Conservation (phyloP, 2,329 filamentous ascomycete species). For the Xylariales sp. region DNA sequence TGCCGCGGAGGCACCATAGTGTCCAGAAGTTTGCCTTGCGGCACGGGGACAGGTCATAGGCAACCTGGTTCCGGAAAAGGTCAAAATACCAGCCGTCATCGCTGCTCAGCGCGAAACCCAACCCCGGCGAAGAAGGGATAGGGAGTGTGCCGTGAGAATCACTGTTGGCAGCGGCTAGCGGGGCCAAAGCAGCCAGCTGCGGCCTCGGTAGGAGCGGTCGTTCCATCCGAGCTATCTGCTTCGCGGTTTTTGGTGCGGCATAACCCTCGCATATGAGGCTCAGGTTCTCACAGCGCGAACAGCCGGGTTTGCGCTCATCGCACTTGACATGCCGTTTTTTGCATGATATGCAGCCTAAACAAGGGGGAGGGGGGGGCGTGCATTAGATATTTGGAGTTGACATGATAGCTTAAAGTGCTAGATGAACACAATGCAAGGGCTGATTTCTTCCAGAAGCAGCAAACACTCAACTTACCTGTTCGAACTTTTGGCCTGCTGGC, state of each 20-base stretch:
- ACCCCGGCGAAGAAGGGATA: conserved; percentile 10
- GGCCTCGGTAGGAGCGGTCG: conserved; percentile 15
- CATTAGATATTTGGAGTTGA: too few relatives aligned
- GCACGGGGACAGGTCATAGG: conserved; percentile 17
- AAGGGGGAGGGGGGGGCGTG: background rate
- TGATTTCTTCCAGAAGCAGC: conserved; percentile 1
- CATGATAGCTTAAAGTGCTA: too few relatives aligned
- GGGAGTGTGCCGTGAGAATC: conserved; percentile 4
- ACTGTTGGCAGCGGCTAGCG: conserved; percentile 1
- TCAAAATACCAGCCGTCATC: conserved; percentile 20
- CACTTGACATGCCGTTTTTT: conserved; percentile 22
- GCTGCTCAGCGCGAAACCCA: conserved; percentile 14
- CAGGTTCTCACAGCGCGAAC: conserved; percentile 23
- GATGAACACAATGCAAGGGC: too few relatives aligned
- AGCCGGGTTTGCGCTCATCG: conserved; percentile 24
- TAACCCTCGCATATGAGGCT: conserved; percentile 26
- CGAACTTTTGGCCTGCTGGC: conserved; percentile 21
- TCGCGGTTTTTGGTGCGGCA: conserved; percentile 13
- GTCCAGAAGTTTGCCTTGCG: conserved; percentile 17
- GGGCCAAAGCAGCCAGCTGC: conserved; percentile 7
- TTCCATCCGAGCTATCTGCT: conserved; percentile 9
- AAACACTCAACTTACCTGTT: conserved; percentile 13
- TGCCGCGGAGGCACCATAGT: conserved; percentile 18
- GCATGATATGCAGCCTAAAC: conserved; percentile 7
- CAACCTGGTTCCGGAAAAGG: conserved; percentile 17